Evolutionary conservation across 345 rosid species (phyloP).

Genomic region (Aegle marmelos): DNA sequence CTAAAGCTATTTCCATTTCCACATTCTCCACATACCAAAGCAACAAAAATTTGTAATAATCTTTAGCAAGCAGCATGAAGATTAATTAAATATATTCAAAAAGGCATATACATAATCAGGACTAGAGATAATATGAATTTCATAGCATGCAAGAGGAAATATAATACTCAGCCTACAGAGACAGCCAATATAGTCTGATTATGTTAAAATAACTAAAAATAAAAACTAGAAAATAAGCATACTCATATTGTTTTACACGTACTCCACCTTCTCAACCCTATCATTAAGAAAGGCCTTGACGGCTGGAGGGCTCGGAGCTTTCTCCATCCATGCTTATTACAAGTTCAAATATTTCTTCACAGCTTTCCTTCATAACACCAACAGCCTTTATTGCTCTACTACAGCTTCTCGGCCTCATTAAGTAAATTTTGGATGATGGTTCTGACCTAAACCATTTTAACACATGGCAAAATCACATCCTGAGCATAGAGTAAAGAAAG

Average conservation of each 20-base stretch:
- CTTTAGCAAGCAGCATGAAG: background rate
- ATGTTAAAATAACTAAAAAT: background rate
- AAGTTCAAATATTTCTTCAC: constrained; percentile 97
- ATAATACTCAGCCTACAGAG: background rate
- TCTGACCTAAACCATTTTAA: constrained; percentile 18
- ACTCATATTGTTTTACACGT: constrained; percentile 98
- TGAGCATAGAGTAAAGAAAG: constrained; percentile 21
- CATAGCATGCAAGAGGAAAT: background rate
- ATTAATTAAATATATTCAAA: background rate
- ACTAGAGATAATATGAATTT: background rate
- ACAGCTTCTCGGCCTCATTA: constrained; percentile 96
- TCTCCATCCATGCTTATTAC: constrained; percentile 99
- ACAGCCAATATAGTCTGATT: background rate
- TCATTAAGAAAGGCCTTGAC: too few relatives aligned
- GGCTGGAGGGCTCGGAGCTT: too few relatives aligned
- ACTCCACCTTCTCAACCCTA: too few relatives aligned
- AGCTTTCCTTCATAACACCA: constrained; percentile 93
- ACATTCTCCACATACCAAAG: too few relatives aligned
- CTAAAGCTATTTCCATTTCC: too few relatives aligned
- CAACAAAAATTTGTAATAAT: too few relatives aligned
- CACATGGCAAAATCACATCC: constrained; percentile 15
- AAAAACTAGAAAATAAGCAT: constrained; percentile 41
- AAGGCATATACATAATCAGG: background rate
- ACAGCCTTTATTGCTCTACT: constrained; percentile 99
- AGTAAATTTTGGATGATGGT: constrained; percentile 23